Conservation (phyloP, 1,284 basidiomycete genomes). For the Fomitopsis pinicola region DNA sequence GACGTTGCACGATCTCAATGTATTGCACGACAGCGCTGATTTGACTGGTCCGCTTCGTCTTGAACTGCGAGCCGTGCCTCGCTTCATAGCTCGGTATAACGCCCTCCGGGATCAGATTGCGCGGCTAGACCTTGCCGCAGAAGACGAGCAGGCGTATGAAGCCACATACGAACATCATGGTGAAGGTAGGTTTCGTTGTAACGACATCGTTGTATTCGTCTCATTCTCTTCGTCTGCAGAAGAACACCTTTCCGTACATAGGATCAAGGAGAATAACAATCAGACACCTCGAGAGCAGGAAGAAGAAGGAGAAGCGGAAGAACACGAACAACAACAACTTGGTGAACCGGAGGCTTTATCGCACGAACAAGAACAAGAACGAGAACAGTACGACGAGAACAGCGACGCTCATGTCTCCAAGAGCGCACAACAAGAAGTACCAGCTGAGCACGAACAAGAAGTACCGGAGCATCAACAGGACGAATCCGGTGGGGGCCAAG, state of each 20-base stretch:
- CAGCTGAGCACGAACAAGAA: neutral
- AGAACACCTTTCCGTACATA: neutral
- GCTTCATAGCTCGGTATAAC: constrained; percentile 68
- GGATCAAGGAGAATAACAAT: neutral
- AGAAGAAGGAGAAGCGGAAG: constrained; percentile 5
- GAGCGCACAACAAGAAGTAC: neutral
- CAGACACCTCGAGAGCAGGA: neutral
- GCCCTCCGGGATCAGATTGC: constrained; percentile 55
- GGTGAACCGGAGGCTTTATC: neutral
- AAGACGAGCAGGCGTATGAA: constrained; percentile 14
- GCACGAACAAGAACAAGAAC: no score
- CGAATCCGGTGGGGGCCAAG: neutral
- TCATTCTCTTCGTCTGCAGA: neutral
- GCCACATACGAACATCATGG: neutral
- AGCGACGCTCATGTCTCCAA: neutral
- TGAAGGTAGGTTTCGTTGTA: neutral
- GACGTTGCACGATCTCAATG: constrained; percentile 67
- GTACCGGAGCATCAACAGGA: neutral
- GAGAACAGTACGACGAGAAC: neutral
- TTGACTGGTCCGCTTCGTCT: constrained; percentile 62
- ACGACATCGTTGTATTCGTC: neutral
- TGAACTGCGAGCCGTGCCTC: constrained; percentile 47
- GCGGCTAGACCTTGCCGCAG: constrained; percentile 34
- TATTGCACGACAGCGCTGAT: constrained; percentile 64
- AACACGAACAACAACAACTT: neutral